A percentile compares a stretch with the other conserved stretches of the same genome.
phyloP scores from a whole-genome alignment of 2,329 filamentous ascomycete genomes.

The Aspergillus sp. region DNA sequence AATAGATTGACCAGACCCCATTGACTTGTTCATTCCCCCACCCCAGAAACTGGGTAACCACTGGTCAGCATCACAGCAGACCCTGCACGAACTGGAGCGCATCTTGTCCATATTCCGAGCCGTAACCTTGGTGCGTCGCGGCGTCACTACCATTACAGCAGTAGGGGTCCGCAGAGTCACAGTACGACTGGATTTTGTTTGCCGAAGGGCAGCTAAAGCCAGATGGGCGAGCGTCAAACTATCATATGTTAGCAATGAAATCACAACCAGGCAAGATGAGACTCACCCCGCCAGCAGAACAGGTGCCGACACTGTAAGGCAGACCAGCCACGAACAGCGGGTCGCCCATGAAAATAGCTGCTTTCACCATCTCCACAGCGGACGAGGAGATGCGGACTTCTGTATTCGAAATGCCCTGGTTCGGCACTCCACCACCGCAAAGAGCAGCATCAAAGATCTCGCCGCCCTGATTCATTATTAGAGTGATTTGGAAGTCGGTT shows the following conservation, averaged over 20 bases:
- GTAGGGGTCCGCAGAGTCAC: constrained; percentile 63
- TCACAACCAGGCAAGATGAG: constrained; percentile 14
- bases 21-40: too few relatives aligned
- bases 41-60: too few relatives aligned
- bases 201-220: constrained; percentile 59
- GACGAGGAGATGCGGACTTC: constrained; percentile 45
- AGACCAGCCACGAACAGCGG: constrained; percentile 58
- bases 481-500: too few relatives aligned
- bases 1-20: too few relatives aligned
- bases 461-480: constrained; percentile 47
- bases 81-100: constrained; percentile 58
- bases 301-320: constrained; percentile 63
- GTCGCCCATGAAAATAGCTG: constrained; percentile 65
- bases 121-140: constrained; percentile 63
- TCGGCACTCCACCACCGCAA: constrained; percentile 57
- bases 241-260: not conserved
- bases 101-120: constrained; percentile 58
- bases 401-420: constrained; percentile 48
- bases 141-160: constrained; percentile 65
- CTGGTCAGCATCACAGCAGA: too few relatives aligned
- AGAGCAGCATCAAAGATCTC: constrained; percentile 65
- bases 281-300: constrained; percentile 59
- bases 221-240: constrained; percentile 62
- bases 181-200: constrained; percentile 64
- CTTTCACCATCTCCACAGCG: constrained; percentile 59